Conservation (phyloP, 2,329 filamentous ascomycete species). For the Diaporthe sp. region DNA sequence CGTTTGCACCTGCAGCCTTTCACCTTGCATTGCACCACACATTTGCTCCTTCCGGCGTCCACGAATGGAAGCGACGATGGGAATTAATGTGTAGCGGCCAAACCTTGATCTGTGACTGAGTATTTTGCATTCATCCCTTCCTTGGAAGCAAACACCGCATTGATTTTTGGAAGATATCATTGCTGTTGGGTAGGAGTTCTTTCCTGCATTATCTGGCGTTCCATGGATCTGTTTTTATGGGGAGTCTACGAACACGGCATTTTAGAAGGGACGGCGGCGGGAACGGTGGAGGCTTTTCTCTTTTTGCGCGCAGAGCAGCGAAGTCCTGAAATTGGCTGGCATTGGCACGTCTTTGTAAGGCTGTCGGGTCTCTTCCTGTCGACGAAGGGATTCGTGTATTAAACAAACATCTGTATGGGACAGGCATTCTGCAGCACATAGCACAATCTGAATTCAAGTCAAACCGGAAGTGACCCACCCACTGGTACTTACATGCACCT, state of each 20-base stretch:
- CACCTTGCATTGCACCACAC: conserved; percentile 14
- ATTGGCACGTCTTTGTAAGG: conserved; percentile 6
- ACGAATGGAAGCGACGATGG: not conserved
- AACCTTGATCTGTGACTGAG: not conserved
- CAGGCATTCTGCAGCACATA: conserved; percentile 3
- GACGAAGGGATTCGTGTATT: conserved; percentile 14
- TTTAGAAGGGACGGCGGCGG: conserved; percentile 19
- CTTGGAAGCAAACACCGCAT: conserved; percentile 25
- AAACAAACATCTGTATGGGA: not conserved
- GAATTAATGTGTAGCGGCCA: not conserved
- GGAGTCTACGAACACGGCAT: conserved; percentile 22
- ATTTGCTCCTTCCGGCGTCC: not conserved
- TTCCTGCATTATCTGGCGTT: conserved; percentile 39
- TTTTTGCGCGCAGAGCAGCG: not conserved
- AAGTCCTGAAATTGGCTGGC: conserved; percentile 1
- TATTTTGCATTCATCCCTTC: conserved; percentile 24
- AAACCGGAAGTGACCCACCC: not conserved
- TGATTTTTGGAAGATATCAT: conserved; percentile 34
- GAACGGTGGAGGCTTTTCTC: not conserved
- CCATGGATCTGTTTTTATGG: conserved; percentile 8
- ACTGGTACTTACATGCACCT: not conserved
- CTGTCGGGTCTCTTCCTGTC: not conserved
- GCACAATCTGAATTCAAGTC: conserved; percentile 14
- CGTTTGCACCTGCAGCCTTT: conserved; percentile 7
- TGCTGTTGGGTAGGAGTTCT: conserved; percentile 31